Evolutionary conservation across 139 green algal species (phyloP).

Genomic region (Micractinium conductrix): DNA sequence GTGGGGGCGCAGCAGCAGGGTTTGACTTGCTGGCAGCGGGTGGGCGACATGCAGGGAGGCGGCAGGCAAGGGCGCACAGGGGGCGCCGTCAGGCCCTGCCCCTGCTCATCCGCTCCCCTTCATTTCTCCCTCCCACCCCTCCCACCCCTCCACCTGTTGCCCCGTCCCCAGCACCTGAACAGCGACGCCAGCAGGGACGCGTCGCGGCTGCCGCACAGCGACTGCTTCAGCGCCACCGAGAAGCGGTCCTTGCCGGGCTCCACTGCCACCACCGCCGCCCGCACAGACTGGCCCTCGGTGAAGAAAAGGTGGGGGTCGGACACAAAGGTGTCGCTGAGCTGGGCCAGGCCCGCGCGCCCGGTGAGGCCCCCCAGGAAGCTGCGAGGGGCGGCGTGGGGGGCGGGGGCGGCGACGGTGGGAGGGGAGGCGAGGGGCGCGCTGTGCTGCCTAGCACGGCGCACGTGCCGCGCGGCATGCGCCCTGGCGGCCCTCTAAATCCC

Average conservation of each 20-base stretch:
- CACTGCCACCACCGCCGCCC: conserved; percentile 55
- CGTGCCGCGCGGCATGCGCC: neutral
- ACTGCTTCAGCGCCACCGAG: conserved; percentile 70
- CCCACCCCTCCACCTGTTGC: neutral
- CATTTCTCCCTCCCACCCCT: no score
- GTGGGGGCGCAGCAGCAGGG: neutral
- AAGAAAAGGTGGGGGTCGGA: conserved; percentile 73
- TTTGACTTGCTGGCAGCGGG: no score
- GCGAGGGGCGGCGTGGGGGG: neutral
- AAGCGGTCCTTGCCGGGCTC: conserved; percentile 49
- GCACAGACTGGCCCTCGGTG: conserved; percentile 76
- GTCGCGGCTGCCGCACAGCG: conserved; percentile 49
- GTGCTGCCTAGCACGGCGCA: neutral
- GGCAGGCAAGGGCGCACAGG: no score
- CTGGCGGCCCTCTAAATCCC: no score
- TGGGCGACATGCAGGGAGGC: no score
- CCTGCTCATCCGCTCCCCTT: no score
- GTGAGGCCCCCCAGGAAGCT: conserved; percentile 83
- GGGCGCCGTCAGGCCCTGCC: no score
- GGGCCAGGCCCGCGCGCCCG: conserved; percentile 73
- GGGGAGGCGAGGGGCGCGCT: neutral
- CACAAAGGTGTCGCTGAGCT: conserved; percentile 86
- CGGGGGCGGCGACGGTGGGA: neutral
- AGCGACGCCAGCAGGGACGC: conserved; percentile 49
- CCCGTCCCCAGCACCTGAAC: conserved; percentile 28